Percentiles rank a stretch among this genome's conserved stretches.
These are phyloP conservation scores for Melastoma candidum DNA, from an alignment of 441 rosid species.

Conservation along the genomic window DNA sequence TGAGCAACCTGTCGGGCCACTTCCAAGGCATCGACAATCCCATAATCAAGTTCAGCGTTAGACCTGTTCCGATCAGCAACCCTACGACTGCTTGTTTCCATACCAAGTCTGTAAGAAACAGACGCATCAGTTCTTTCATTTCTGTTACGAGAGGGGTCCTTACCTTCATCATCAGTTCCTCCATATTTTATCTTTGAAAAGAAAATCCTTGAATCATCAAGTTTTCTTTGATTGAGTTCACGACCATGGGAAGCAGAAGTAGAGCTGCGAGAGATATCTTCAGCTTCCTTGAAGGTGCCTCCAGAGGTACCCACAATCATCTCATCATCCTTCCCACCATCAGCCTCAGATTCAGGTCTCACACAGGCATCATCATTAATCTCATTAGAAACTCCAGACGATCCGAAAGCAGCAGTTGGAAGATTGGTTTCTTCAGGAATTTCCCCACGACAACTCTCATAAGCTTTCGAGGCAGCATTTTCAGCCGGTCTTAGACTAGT, in stretches of 20 bases:
- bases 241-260: constrained; percentile 31
- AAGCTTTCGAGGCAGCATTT: too few relatives aligned
- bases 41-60: constrained; percentile 55
- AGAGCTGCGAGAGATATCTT: constrained; percentile 30
- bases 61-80: constrained; percentile 34
- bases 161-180: constrained; percentile 32
- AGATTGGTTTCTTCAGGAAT: too few relatives aligned
- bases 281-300: constrained; percentile 19
- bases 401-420: too few relatives aligned
- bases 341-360: constrained; percentile 26
- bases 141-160: constrained; percentile 28
- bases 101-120: constrained; percentile 30
- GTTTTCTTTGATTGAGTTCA: constrained; percentile 25
- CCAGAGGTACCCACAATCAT: constrained; percentile 23
- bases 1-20: constrained; percentile 91
- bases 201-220: constrained; percentile 21
- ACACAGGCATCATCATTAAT: constrained; percentile 14
- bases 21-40: constrained; percentile 81
- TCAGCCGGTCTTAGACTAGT: too few relatives aligned
- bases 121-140: constrained; percentile 31
- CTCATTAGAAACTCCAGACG: too few relatives aligned
- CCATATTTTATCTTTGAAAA: constrained; percentile 27
- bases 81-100: constrained; percentile 29
- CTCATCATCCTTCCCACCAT: constrained; percentile 21
- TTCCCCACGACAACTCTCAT: too few relatives aligned